Conservation (phyloP, 345 rosid species). For the Lenwebbia sp. region DNA sequence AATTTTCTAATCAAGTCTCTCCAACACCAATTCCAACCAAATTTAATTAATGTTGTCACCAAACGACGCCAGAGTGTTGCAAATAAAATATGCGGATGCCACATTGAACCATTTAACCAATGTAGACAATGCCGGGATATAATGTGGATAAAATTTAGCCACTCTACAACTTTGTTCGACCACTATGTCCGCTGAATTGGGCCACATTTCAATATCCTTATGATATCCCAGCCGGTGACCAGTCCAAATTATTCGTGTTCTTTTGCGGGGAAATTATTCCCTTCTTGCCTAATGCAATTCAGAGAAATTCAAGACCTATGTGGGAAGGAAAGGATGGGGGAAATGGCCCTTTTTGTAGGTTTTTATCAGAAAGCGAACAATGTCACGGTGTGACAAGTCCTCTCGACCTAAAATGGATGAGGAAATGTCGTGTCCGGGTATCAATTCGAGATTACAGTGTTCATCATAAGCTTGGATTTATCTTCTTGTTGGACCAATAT, state of each 20-base stretch:
- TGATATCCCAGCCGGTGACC: background rate
- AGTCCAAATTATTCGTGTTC: background rate
- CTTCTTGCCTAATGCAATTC: background rate
- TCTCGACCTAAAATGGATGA: background rate
- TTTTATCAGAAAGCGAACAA: background rate
- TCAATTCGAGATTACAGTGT: background rate
- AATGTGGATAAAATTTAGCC: background rate
- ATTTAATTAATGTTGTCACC: background rate
- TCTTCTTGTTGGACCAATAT: background rate
- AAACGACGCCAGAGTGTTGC: background rate
- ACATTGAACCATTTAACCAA: background rate
- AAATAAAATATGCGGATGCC: background rate
- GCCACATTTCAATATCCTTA: background rate
- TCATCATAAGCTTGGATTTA: background rate
- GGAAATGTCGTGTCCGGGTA: background rate
- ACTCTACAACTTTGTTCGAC: background rate
- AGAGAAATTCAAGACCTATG: background rate
- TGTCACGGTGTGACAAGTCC: background rate
- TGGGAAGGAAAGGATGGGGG: background rate
- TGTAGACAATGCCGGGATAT: background rate
- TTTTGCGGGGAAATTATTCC: background rate
- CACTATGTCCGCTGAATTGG: background rate
- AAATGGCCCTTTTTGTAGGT: background rate
- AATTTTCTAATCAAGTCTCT: background rate
- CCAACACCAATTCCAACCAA: rapidly evolving